Base-by-base conservation (phyloP, 2,329 filamentous ascomycete genomes). In the Rutstroemia sp. region DNA sequence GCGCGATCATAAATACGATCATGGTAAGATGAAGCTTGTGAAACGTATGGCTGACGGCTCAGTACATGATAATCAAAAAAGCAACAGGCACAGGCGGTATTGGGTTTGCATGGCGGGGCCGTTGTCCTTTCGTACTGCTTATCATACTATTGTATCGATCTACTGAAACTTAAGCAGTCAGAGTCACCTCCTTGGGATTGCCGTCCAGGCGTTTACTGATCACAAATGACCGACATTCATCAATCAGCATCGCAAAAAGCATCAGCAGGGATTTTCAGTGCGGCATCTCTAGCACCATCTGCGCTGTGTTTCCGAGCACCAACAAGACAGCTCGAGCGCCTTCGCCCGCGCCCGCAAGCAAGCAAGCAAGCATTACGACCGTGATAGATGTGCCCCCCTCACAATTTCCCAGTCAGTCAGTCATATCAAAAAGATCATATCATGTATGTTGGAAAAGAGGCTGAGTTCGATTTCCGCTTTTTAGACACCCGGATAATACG, bases 31-130 rank as follows among this genome's bases (percentile, higher is more conserved):
- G 14, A 42, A 44, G 46, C 46, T 45, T 50, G 53, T 55, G 46
- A 21, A 55, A 55, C 53, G 38, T 45, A 50, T 55, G 53, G 53
- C 53, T 49, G 52, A 55, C 37, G 52, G 52, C 21, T 49, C 25
- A 49, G 21, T 55, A 45, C 46, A 55, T 49, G 18, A 44, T 44
- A 19, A 34, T 23, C 10, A 30, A 21, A 42, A 49, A 54, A 41
- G 44, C 47, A 45, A 54, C 34, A 49, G 18, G 46, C 39, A 10
- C 12, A 45, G 39, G 41, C 37, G 25, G 34, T 47, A 46, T 30
- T 21, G 25, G 34, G 34, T 49, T 42, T 49, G 18, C 37, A 38
- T 39, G 16, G 30, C 21, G 23, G 23, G 30, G 30, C 16, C 14
- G 21, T 30, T 39, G 48, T 52, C 42, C 23, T 16, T 23, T 44